Conservation (phyloP, 257 asterid genomes). For the Lantana camara region DNA sequence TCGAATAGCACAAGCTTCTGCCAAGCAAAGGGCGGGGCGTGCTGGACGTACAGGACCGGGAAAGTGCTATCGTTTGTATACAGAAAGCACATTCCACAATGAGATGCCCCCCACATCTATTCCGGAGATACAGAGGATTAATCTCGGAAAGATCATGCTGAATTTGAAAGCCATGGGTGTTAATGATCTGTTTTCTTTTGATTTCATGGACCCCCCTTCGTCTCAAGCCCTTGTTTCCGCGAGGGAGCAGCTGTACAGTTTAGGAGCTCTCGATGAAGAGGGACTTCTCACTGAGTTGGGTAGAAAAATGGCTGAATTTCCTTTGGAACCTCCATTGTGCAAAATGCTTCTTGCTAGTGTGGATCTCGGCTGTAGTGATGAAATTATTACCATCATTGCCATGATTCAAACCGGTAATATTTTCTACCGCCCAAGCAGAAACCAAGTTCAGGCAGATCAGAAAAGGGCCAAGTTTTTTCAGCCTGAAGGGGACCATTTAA, state of each 20-base stretch:
- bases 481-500: constrained; percentile 93
- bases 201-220: constrained; percentile 96
- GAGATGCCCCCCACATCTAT: constrained; percentile 93
- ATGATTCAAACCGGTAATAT: constrained; percentile 95
- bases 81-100: constrained; percentile 94
- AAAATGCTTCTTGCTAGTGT: constrained; percentile 96
- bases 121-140: constrained; percentile 95
- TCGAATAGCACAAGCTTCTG: constrained; percentile 97
- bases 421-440: constrained; percentile 90
- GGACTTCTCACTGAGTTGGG: constrained; percentile 94
- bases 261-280: constrained; percentile 93
- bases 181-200: constrained; percentile 83
- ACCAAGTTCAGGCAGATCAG: constrained; percentile 96
- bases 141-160: constrained; percentile 82
- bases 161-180: constrained; percentile 96
- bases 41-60: constrained; percentile 98
- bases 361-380: constrained; percentile 92
- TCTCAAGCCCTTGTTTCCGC: constrained; percentile 96
- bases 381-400: constrained; percentile 85
- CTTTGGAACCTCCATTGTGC: constrained; percentile 85
- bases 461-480: constrained; percentile 87
- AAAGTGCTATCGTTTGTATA: too few relatives aligned
- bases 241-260: constrained; percentile 88
- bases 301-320: constrained; percentile 98
- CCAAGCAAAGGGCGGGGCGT: constrained; percentile 92